Conservation (phyloP, 768 basidiomycete species). For the Neoboletus subvelutipes region DNA sequence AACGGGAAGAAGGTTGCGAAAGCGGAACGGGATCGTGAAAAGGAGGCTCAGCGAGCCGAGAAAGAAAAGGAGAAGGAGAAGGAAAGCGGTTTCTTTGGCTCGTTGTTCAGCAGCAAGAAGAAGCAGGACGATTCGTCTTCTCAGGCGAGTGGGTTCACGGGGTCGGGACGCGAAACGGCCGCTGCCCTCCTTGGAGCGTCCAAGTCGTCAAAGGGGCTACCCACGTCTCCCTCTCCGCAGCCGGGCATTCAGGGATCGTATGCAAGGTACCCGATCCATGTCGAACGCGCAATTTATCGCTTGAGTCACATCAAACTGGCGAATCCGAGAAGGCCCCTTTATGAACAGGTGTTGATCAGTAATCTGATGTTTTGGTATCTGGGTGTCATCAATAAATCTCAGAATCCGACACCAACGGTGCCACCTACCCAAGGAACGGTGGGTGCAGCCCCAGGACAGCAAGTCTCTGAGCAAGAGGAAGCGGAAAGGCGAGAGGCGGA, state of each 20-base stretch:
- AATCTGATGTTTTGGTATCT: slow-evolving; percentile 99
- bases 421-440: slow-evolving; percentile 32
- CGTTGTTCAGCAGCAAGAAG: slow-evolving; percentile 83
- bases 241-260: slow-evolving; percentile 42
- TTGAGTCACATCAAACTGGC: slow-evolving; percentile 98
- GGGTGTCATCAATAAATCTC: slow-evolving; percentile 93
- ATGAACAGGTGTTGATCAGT: slow-evolving; percentile 93
- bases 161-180: slow-evolving; percentile 81
- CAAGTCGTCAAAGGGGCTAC: slow-evolving; percentile 70
- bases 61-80: slow-evolving; percentile 53
- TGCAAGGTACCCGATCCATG: slow-evolving; percentile 95
- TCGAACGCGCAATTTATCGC: slow-evolving; percentile 96
- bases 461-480: slow-evolving; percentile 35
- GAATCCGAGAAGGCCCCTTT: slow-evolving; percentile 92
- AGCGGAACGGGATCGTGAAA: slow-evolving; percentile 44
- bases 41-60: slow-evolving; percentile 46
- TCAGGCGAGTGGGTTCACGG: slow-evolving; percentile 32
- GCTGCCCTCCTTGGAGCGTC: slow-evolving; percentile 83
- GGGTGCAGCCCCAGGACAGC: slow-evolving; percentile 25
- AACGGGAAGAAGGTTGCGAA: slow-evolving; percentile 55
- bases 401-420: slow-evolving; percentile 43
- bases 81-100: slow-evolving; percentile 87
- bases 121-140: slow-evolving; percentile 74
- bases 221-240: slow-evolving; percentile 59
- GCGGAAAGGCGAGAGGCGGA: slow-evolving; percentile 41